Evolutionary conservation across 352 stramenopile genomes (phyloP).

Genomic region (Globisporangium canariense): DNA sequence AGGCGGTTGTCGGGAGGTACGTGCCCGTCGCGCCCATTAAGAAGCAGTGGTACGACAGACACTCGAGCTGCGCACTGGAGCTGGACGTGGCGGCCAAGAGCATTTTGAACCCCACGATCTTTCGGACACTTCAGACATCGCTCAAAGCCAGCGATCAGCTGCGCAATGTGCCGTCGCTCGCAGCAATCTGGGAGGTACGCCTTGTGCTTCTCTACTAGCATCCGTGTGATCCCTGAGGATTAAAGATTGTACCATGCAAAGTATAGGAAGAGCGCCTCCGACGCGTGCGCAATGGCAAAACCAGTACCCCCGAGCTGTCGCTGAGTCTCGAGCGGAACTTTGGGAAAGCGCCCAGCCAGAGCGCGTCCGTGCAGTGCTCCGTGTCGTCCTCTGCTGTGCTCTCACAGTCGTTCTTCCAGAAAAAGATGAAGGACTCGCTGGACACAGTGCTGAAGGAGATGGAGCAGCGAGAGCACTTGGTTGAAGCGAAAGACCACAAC

Average conservation of each 20-base stretch:
- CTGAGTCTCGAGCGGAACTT: constrained; percentile 51
- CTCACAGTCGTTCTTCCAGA: constrained; percentile 78
- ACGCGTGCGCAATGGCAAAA: constrained; percentile 46
- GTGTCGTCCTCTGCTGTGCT: constrained; percentile 41
- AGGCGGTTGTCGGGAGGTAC: constrained; percentile 24
- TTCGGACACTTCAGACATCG: constrained; percentile 42
- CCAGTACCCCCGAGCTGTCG: constrained; percentile 42
- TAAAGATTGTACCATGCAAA: too few relatives aligned
- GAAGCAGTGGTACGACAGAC: constrained; percentile 58
- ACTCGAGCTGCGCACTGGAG: constrained; percentile 71
- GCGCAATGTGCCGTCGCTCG: constrained; percentile 72
- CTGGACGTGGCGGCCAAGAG: constrained; percentile 60
- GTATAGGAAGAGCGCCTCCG: constrained; percentile 65
- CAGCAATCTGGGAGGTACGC: constrained; percentile 76
- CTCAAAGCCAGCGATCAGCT: constrained; percentile 36
- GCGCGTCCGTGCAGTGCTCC: constrained; percentile 22
- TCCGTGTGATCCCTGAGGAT: too few relatives aligned
- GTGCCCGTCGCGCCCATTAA: constrained; percentile 27
- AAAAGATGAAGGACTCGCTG: constrained; percentile 73
- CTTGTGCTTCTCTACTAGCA: background rate
- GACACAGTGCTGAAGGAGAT: constrained; percentile 51
- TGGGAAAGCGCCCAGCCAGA: constrained; percentile 20
- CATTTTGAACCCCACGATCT: constrained; percentile 64
- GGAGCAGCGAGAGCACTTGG: constrained; percentile 18
- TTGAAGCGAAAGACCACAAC: background rate